phyloP scores from a whole-genome alignment of 768 basidiomycete genomes.

The Hygrophoropsis aurantiaca region DNA sequence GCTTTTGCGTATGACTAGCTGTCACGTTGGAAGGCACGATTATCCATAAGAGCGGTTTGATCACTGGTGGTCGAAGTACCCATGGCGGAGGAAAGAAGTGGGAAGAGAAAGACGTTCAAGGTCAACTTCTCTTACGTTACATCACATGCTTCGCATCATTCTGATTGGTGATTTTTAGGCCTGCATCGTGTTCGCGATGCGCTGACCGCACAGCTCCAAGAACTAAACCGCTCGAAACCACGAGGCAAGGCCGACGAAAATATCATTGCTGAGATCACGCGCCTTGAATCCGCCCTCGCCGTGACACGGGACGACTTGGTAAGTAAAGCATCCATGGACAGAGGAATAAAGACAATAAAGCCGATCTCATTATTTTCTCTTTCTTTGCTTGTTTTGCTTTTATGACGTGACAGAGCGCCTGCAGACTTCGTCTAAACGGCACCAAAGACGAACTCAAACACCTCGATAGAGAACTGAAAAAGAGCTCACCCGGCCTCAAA shows the following conservation, averaged over 20 bases:
- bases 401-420: conserved; percentile 55
- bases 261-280: conserved; percentile 70
- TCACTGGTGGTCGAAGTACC: conserved; percentile 90
- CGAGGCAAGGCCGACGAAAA: conserved; percentile 82
- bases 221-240: conserved; percentile 82
- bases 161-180: conserved; percentile 22
- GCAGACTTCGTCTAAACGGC: conserved; percentile 72
- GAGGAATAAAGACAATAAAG: too few relatives aligned
- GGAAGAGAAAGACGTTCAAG: conserved; percentile 92
- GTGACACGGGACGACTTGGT: conserved; percentile 85
- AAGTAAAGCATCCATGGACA: too few relatives aligned
- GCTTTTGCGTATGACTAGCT: conserved; percentile 44
- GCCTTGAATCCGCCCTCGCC: conserved; percentile 75
- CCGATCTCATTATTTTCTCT: not conserved
- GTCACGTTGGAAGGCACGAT: conserved; percentile 96
- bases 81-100: conserved; percentile 81
- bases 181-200: conserved; percentile 66
- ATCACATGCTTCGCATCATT: conserved; percentile 10
- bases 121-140: too few relatives aligned
- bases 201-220: conserved; percentile 72
- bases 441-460: conserved; percentile 85
- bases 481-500: conserved; percentile 64
- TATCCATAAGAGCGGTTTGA: conserved; percentile 96
- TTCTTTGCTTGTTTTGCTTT: too few relatives aligned
- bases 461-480: conserved; percentile 67